phyloP scores from a whole-genome alignment of 495 filamentous ascomycete species.

The Neurospora tetrasperma region DNA sequence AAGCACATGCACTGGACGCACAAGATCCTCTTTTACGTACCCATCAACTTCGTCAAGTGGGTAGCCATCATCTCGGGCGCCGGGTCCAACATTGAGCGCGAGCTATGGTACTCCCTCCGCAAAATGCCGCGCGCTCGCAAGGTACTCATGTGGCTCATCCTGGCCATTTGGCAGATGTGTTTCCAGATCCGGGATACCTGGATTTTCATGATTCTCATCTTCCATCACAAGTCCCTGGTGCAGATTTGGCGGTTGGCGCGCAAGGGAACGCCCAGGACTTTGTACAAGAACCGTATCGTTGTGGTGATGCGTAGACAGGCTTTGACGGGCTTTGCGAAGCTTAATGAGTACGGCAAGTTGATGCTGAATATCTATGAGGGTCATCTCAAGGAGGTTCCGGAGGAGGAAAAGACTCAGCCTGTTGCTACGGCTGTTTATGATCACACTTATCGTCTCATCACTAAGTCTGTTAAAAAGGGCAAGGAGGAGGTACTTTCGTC shows the following conservation, averaged over 20 bases:
- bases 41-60: constrained; percentile 12
- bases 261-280: constrained; percentile 10
- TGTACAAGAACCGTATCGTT: constrained; percentile 10
- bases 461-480: constrained; percentile 1
- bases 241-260: constrained; percentile 14
- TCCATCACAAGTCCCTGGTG: constrained; percentile 12
- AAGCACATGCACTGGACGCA: constrained; percentile 1
- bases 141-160: constrained; percentile 1
- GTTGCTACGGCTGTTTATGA: constrained; percentile 13
- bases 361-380: constrained; percentile 10
- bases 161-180: constrained; percentile 10
- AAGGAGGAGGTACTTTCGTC: background rate
- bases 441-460: constrained; percentile 8
- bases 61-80: constrained; percentile 16
- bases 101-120: constrained; percentile 16
- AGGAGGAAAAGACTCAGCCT: background rate
- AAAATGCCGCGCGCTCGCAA: constrained; percentile 1
- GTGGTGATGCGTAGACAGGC: constrained; percentile 10
- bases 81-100: constrained; percentile 15
- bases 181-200: constrained; percentile 10
- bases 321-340: constrained; percentile 13
- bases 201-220: constrained; percentile 15
- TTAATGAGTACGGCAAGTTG: constrained; percentile 1
- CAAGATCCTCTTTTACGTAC: background rate
- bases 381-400: background rate